Evolutionary conservation across 805 yeast species (phyloP).

Genomic region (Pichia californica): DNA sequence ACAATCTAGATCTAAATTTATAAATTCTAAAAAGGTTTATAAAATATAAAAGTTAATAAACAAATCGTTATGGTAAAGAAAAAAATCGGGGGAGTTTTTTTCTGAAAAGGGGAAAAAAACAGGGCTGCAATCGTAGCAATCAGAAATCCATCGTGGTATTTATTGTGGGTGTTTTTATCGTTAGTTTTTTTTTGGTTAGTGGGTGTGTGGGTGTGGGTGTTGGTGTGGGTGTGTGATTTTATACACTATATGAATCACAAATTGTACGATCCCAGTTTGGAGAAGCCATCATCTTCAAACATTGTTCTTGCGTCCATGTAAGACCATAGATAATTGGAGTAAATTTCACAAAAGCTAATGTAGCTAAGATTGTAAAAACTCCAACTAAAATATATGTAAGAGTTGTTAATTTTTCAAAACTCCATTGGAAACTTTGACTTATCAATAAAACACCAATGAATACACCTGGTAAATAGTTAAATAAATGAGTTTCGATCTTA

Average conservation of each 20-base stretch:
- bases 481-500: conserved; percentile 35
- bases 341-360: conserved; percentile 26
- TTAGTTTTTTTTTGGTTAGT: too few species aligned
- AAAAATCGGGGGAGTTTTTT: too few species aligned
- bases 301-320: conserved; percentile 37
- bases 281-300: conserved; percentile 23
- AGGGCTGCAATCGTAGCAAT: too few species aligned
- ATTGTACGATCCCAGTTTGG: conserved; percentile 14
- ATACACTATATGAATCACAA: conserved; percentile 9
- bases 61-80: too few species aligned
- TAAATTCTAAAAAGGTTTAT: too few species aligned
- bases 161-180: too few species aligned
- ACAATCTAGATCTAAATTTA: too few species aligned
- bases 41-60: too few species aligned
- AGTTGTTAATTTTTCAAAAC: conserved; percentile 24
- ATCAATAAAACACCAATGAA: conserved; percentile 41
- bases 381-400: conserved; percentile 26
- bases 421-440: conserved; percentile 40
- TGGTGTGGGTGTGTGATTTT: too few species aligned
- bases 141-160: too few species aligned
- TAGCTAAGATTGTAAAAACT: conserved; percentile 16
- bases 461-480: conserved; percentile 44
- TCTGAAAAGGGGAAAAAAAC: too few species aligned
- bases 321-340: conserved; percentile 43
- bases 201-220: too few species aligned